A percentile compares a stretch with the other conserved stretches of the same genome.
These are phyloP conservation scores for Oropetium thomaeum DNA, from an alignment of 176 grass and related monocot genomes.

Conservation along the genomic window DNA sequence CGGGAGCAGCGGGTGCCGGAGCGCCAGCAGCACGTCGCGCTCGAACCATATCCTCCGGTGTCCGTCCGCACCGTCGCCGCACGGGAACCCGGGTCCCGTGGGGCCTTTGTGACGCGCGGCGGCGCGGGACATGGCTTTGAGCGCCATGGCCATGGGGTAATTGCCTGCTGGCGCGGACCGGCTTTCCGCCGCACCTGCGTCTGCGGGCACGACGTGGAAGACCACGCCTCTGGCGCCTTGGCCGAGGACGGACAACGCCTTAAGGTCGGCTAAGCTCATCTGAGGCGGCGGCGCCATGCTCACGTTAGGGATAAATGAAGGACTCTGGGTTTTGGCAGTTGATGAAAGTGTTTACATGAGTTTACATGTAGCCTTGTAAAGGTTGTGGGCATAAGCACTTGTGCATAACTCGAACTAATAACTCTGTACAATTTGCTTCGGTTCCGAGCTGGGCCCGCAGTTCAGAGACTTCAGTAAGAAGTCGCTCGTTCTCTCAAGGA, in stretches of 20 bases:
- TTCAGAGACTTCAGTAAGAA: background rate
- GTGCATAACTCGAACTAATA: too few relatives aligned
- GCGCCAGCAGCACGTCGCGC: slow-evolving; percentile 53
- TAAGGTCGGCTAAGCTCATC: slow-evolving; percentile 47
- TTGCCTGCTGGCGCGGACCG: background rate
- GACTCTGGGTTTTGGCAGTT: background rate
- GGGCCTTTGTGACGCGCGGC: slow-evolving; percentile 37
- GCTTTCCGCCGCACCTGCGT: too few relatives aligned
- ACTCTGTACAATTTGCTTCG: background rate
- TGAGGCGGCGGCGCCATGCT: slow-evolving; percentile 22
- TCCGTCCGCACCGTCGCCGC: slow-evolving; percentile 8
- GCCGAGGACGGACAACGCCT: slow-evolving; percentile 62
- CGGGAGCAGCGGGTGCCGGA: slow-evolving; percentile 61
- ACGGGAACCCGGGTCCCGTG: background rate
- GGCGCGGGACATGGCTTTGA: slow-evolving; percentile 65
- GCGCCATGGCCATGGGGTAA: slow-evolving; percentile 49
- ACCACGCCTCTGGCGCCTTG: slow-evolving; percentile 70
- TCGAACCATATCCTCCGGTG: slow-evolving; percentile 80
- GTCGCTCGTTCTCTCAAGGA: background rate
- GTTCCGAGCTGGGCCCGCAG: background rate
- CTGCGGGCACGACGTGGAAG: slow-evolving; percentile 46
- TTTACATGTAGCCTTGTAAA: too few relatives aligned
- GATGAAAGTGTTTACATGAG: too few relatives aligned
- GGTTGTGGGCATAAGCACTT: too few relatives aligned
- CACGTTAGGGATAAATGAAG: background rate